Conservation (phyloP, 2,329 filamentous ascomycete genomes). For the Clonostachys byssicola region DNA sequence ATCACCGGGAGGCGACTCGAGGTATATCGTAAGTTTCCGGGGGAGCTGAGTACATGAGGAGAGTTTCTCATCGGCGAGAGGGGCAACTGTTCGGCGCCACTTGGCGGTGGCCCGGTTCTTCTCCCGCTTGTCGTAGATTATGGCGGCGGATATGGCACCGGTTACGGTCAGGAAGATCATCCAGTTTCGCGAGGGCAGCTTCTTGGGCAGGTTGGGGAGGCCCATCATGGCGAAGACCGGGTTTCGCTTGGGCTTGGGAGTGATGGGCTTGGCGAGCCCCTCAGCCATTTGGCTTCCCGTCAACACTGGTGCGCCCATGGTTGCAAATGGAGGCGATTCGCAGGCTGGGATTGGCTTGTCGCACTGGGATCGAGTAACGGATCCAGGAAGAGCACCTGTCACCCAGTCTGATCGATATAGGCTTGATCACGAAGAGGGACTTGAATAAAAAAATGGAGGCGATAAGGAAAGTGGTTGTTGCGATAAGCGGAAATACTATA, state of each 20-base stretch:
- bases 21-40: slow-evolving; percentile 79
- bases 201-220: slow-evolving; percentile 76
- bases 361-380: too few species aligned
- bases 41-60: slow-evolving; percentile 65
- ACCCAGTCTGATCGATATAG: too few species aligned
- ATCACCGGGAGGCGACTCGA: slow-evolving; percentile 84
- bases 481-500: too few species aligned
- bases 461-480: too few species aligned
- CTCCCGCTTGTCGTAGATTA: slow-evolving; percentile 90
- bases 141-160: slow-evolving; percentile 70
- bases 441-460: too few species aligned
- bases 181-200: slow-evolving; percentile 94
- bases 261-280: slow-evolving; percentile 12
- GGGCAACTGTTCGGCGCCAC: slow-evolving; percentile 82
- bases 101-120: slow-evolving; percentile 81
- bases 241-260: slow-evolving; percentile 52
- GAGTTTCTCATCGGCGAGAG: slow-evolving; percentile 76
- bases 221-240: slow-evolving; percentile 77
- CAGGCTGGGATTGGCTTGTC: too few species aligned
- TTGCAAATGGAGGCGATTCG: background rate
- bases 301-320: slow-evolving; percentile 15
- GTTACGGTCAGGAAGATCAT: slow-evolving; percentile 86
- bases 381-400: too few species aligned
- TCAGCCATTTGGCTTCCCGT: background rate
- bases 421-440: too few species aligned